A percentile compares a stretch with the other conserved stretches of the same genome.
These are phyloP conservation scores for Gracilaria domingensis DNA, from an alignment of 23 red algal species.

Conservation along the genomic window DNA sequence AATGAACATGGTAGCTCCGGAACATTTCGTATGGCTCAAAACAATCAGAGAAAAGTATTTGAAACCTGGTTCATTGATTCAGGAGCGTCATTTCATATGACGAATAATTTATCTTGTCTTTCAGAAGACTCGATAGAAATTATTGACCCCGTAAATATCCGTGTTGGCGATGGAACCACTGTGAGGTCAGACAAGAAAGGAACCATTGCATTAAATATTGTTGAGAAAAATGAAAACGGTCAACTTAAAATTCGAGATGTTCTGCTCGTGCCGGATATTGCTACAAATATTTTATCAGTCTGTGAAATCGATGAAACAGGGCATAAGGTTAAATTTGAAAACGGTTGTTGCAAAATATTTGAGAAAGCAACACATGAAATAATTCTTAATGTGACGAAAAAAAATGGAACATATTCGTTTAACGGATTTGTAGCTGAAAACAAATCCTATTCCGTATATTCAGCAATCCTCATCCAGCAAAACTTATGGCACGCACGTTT, in stretches of 20 bases:
- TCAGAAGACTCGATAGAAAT: neutral
- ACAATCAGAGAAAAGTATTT: too few relatives aligned
- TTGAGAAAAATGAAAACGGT: neutral
- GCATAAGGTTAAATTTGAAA: neutral
- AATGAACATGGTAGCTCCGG: too few relatives aligned
- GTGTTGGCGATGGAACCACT: constrained; percentile 9
- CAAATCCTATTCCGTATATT: neutral
- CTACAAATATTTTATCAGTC: neutral
- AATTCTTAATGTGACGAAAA: neutral
- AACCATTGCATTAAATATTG: neutral
- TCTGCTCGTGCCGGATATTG: neutral
- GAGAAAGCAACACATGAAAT: neutral
- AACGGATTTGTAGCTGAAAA: neutral
- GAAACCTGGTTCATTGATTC: too few relatives aligned
- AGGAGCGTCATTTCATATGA: too few relatives aligned
- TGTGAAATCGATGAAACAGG: neutral
- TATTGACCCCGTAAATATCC: neutral
- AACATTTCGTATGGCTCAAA: too few relatives aligned
- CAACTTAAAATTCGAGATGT: neutral
- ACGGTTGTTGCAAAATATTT: neutral
- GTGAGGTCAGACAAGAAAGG: neutral
- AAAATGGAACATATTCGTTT: constrained; percentile 18
- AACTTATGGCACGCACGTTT: neutral
- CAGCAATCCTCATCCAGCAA: neutral
- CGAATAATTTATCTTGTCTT: too few relatives aligned